A percentile compares a stretch with the other conserved stretches of the same genome.
These are phyloP conservation scores for Rubroboletus satanas DNA, from an alignment of 768 basidiomycete genomes.

Conservation along the genomic window DNA sequence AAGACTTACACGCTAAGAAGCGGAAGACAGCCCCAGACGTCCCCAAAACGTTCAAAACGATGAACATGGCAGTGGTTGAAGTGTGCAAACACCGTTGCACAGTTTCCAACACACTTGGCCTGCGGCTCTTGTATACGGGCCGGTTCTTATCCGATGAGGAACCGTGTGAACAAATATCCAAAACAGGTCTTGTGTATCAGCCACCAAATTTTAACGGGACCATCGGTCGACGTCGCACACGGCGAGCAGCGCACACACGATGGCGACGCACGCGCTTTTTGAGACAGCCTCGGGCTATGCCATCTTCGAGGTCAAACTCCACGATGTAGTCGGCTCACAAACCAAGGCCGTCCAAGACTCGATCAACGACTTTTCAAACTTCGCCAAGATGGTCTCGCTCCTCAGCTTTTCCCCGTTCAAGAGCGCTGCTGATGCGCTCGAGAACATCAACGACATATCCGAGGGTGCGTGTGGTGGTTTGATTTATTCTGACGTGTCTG, in stretches of 20 bases:
- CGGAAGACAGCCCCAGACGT: not conserved
- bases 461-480: constrained; percentile 59
- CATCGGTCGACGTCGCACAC: constrained; percentile 32
- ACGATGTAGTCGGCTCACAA: constrained; percentile 83
- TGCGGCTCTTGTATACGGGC: too few species aligned
- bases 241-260: constrained; percentile 32
- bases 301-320: constrained; percentile 81
- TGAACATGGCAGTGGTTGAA: not conserved
- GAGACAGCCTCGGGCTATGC: constrained; percentile 95
- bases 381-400: constrained; percentile 88
- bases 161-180: constrained; percentile 5
- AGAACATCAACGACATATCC: constrained; percentile 94
- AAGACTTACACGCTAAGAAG: not conserved
- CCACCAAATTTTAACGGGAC: constrained; percentile 23
- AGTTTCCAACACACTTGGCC: not conserved
- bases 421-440: constrained; percentile 87
- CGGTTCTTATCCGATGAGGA: not conserved
- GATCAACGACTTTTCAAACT: constrained; percentile 81
- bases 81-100: not conserved
- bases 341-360: constrained; percentile 79
- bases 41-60: not conserved
- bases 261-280: constrained; percentile 86
- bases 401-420: constrained; percentile 93
- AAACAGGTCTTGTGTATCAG: not conserved
- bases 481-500: not conserved